Evolutionary conservation across 805 yeast genomes (phyloP).

Genomic region (Nematodospora valgi): DNA sequence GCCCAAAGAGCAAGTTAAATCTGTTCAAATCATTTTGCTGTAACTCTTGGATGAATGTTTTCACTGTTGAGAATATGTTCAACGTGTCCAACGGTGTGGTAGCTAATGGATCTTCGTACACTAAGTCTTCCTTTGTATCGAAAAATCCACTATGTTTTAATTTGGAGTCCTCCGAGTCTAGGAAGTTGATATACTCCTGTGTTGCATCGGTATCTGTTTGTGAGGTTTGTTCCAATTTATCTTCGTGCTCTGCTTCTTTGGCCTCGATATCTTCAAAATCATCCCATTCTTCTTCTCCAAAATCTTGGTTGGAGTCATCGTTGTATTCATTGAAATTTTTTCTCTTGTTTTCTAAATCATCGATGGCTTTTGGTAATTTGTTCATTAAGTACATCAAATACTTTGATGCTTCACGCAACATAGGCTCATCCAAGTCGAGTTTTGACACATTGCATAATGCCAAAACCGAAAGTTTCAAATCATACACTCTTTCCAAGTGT

Average conservation of each 20-base stretch:
- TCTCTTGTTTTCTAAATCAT: conserved; percentile 59
- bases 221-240: background rate
- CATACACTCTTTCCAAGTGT: conserved; percentile 63
- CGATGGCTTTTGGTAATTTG: conserved; percentile 69
- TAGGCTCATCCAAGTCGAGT: conserved; percentile 18
- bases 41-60: conserved; percentile 4
- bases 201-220: conserved; percentile 1
- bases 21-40: conserved; percentile 1
- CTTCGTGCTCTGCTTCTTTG: conserved; percentile 8
- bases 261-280: conserved; percentile 4
- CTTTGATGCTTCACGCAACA: conserved; percentile 10
- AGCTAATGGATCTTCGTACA: conserved; percentile 71
- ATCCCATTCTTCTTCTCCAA: conserved; percentile 4
- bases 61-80: conserved; percentile 5
- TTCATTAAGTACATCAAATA: conserved; percentile 32
- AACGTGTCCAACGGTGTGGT: conserved; percentile 67
- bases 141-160: conserved; percentile 23
- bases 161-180: conserved; percentile 16
- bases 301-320: conserved; percentile 8
- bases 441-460: conserved; percentile 54
- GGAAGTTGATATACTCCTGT: conserved; percentile 20
- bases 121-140: conserved; percentile 59
- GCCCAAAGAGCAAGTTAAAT: conserved; percentile 7
- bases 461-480: conserved; percentile 69
- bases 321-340: conserved; percentile 40